Conservation (phyloP, 257 asterid genomes). For the Thymus mandschuricus region DNA sequence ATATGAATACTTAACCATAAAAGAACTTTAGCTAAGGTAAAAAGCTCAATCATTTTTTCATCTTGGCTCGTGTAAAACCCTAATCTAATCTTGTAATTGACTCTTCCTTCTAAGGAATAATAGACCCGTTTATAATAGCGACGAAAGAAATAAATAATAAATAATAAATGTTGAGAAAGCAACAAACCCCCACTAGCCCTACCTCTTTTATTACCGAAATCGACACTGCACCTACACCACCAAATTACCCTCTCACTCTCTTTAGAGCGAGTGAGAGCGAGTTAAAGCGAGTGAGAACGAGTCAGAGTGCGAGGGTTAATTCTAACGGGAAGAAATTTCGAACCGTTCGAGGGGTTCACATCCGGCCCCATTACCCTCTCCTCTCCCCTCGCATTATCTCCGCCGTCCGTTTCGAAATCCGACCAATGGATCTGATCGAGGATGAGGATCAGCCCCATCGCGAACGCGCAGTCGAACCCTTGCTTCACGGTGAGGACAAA, state of each 20-base stretch:
- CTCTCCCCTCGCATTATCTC: neutral
- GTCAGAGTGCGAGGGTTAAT: neutral
- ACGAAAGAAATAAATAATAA: neutral
- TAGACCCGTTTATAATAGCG: too few relatives aligned
- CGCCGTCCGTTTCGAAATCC: conserved; percentile 1
- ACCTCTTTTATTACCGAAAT: neutral
- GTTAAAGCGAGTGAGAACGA: neutral
- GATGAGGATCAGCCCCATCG: conserved; percentile 69
- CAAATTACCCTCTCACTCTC: too few relatives aligned
- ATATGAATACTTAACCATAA: too few relatives aligned
- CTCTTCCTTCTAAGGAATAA: neutral
- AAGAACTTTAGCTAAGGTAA: too few relatives aligned
- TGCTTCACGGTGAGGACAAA: conserved; percentile 48
- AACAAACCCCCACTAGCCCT: neutral
- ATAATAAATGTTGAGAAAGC: neutral
- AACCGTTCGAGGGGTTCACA: conserved; percentile 35
- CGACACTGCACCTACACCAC: neutral
- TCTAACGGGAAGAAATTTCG: conserved; percentile 8
- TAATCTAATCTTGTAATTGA: too few relatives aligned
- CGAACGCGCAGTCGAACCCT: conserved; percentile 76
- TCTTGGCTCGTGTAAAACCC: too few relatives aligned
- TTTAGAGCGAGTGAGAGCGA: neutral
- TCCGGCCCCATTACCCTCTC: conserved; percentile 21
- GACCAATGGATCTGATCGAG: conserved; percentile 67
- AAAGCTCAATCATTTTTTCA: too few relatives aligned